Base-by-base conservation (phyloP, 2,329 filamentous ascomycete genomes). In the Xylariaceae sp. region DNA sequence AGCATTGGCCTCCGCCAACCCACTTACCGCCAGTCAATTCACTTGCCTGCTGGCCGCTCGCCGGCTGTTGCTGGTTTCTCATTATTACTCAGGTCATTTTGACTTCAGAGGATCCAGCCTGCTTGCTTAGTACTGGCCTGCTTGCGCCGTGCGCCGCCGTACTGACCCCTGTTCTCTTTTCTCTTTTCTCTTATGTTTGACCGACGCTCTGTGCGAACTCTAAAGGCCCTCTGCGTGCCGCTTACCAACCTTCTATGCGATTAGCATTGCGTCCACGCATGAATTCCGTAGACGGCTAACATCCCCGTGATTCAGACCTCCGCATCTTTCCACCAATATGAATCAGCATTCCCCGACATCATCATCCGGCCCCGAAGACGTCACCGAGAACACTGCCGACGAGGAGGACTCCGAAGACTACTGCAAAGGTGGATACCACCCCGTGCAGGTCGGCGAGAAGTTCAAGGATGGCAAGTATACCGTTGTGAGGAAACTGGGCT, bases 401-500 rank as follows among this genome's bases (percentile, higher is more conserved):
- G 94, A 99, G 75, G 94, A 99, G 75, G 94, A 99, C 73, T 96
- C 90, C 45, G 92, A 97, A 74, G 94, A 99, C 73, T 99, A 99
- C 77, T 96, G 92, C 82, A 97, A 97, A 75, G 94, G 94, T 67
- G 94, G 94, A 57, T 99, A 97, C 73, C 94, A 99, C 70, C 94
- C 94, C 2, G 94, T 99, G 47, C 81, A 85, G 65, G 87, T 97
- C 56, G 94, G 94, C 65, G 94, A 99, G 75, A 88, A 91, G 68
- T 97, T 96, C 81, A 97, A 97, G 72, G 90, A 97, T 71, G 92
- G 90, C 64, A 92, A 89, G 75, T 99, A 99, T 75, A 94, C 92
- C 15, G 86, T 97, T 54, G 88, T 97, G 71, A 88, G 92, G 74
- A 97, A 97, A 78, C 80, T 97, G 49, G 92, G 92, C 63, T 97